These are phyloP conservation scores for Olyra latifolia DNA, from an alignment of 176 grass and related monocot genomes.

Conservation along the genomic window DNA sequence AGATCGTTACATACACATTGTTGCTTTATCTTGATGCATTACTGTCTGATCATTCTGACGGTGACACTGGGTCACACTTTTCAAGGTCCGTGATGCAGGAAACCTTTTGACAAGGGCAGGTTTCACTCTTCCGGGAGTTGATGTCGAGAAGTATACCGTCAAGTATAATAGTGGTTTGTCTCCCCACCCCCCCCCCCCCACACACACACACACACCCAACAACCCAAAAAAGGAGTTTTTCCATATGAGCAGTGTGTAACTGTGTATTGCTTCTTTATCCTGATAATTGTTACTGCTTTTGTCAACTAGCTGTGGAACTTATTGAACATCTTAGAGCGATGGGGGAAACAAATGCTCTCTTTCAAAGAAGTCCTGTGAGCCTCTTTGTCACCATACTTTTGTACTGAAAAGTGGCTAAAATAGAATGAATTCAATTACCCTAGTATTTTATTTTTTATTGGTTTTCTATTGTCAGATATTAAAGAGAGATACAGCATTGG, in stretches of 20 bases:
- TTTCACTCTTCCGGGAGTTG: slow-evolving; percentile 84
- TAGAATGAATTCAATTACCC: background rate
- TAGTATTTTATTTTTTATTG: slow-evolving; percentile 7
- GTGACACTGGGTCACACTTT: slow-evolving; percentile 18
- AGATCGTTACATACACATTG: background rate
- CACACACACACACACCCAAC: too few relatives aligned
- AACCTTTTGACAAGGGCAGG: slow-evolving; percentile 93
- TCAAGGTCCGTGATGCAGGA: slow-evolving; percentile 91
- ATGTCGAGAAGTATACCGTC: slow-evolving; percentile 87
- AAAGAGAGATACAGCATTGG: slow-evolving; percentile 84
- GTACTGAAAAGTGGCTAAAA: background rate
- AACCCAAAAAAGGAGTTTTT: slow-evolving; percentile 14
- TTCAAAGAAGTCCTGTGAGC: slow-evolving; percentile 78
- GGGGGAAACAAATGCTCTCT: slow-evolving; percentile 93
- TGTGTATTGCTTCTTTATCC: background rate
- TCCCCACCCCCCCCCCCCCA: too few relatives aligned
- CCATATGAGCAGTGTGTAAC: background rate
- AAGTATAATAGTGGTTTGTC: slow-evolving; percentile 88
- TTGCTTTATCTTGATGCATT: background rate
- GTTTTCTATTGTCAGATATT: slow-evolving; percentile 57
- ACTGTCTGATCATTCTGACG: slow-evolving; percentile 7
- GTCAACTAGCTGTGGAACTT: slow-evolving; percentile 76
- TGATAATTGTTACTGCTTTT: slow-evolving; percentile 20
- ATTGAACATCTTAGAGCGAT: slow-evolving; percentile 94
- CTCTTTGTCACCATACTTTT: background rate